Conservation (phyloP, 2,329 filamentous ascomycete genomes). For the Didymella keratinophila region DNA sequence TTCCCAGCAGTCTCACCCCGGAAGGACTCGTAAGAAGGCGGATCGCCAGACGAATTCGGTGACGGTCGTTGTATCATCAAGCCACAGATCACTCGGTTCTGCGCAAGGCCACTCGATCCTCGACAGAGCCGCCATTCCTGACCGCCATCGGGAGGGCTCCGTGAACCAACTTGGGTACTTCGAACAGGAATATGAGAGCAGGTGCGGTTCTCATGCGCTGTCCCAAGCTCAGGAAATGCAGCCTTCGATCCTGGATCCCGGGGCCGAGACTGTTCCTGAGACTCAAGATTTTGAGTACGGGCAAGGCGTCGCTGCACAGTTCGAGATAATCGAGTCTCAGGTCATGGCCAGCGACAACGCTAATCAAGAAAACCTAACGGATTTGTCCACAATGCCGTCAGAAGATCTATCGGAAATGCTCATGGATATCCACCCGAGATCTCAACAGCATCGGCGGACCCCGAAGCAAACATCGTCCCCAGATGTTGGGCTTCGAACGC, state of each 20-base stretch:
- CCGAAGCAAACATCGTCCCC: neutral
- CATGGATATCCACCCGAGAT: neutral
- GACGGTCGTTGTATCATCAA: constrained; percentile 1
- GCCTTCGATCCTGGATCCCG: constrained; percentile 11
- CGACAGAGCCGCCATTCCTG: neutral
- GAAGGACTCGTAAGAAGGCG: constrained; percentile 31
- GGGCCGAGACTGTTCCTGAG: constrained; percentile 19
- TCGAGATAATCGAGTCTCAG: neutral
- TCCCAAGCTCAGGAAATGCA: constrained; percentile 12
- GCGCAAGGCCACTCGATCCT: neutral
- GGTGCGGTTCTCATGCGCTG: neutral
- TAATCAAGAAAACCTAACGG: constrained; percentile 7
- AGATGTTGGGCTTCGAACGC: neutral
- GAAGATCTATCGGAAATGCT: constrained; percentile 23
- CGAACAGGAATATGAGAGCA: constrained; percentile 18
- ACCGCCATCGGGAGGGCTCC: neutral
- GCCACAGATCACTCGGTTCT: neutral
- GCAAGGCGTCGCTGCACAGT: neutral
- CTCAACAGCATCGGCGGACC: neutral
- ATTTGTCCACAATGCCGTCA: constrained; percentile 22
- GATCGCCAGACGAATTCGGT: constrained; percentile 28
- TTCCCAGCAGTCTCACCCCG: neutral
- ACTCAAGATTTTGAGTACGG: constrained; percentile 20
- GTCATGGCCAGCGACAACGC: neutral
- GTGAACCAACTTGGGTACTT: neutral